Conservation (phyloP, 1,284 basidiomycete genomes). For the Apiotrichum mycotoxinovorans region DNA sequence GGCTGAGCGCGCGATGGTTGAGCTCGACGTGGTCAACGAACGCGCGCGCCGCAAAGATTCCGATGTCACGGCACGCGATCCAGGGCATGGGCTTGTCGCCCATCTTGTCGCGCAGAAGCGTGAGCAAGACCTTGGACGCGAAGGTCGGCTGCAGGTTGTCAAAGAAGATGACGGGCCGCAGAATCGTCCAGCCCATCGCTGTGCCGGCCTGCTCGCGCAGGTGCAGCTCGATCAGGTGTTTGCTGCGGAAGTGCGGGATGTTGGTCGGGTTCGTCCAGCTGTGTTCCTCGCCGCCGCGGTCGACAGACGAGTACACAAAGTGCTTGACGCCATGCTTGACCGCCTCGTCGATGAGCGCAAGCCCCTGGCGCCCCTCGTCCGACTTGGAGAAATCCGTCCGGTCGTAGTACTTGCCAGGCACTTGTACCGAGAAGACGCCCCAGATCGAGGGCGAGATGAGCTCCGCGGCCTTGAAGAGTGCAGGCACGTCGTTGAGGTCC, state of each 20-base stretch:
- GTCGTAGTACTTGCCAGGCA: neutral
- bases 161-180: conserved; percentile 19
- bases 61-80: conserved; percentile 26
- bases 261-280: conserved; percentile 14
- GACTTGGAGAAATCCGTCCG: conserved; percentile 1
- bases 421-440: conserved; percentile 31
- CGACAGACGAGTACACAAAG: conserved; percentile 48
- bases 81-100: conserved; percentile 23
- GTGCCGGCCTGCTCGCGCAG: conserved; percentile 7
- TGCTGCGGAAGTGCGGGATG: conserved; percentile 21
- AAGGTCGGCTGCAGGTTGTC: conserved; percentile 20
- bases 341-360: conserved; percentile 49
- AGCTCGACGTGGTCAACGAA: conserved; percentile 12
- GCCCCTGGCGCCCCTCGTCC: conserved; percentile 12
- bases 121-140: conserved; percentile 21
- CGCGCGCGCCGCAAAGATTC: conserved; percentile 22
- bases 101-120: conserved; percentile 17
- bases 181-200: conserved; percentile 11
- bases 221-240: conserved; percentile 17
- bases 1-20: conserved; percentile 15
- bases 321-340: conserved; percentile 47
- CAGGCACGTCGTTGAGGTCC: conserved; percentile 14
- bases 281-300: conserved; percentile 28
- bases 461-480: conserved; percentile 18
- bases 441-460: conserved; percentile 17